Conservation (phyloP, 139 green algal species). For the Chlorella sp. region DNA sequence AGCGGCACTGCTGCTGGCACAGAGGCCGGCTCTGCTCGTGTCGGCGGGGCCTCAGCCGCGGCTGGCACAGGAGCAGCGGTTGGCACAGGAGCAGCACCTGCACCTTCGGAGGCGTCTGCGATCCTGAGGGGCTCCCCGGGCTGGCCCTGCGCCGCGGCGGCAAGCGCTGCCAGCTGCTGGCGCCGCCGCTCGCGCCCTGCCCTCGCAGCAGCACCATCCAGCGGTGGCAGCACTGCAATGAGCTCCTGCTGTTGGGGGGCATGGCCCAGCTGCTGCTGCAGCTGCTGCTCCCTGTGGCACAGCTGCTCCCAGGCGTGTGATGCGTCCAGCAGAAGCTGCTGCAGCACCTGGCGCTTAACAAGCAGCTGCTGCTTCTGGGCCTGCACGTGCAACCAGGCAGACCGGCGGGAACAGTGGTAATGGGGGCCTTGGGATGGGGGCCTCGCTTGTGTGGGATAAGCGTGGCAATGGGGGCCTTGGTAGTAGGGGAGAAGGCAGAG, state of each 20-base stretch:
- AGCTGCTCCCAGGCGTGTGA: not conserved
- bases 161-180: not conserved
- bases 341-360: slow-evolving; percentile 6
- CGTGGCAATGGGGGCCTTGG: too few species aligned
- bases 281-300: not conserved
- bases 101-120: not conserved
- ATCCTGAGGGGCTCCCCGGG: too few species aligned
- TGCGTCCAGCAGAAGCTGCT: not conserved
- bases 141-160: not conserved
- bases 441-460: too few species aligned
- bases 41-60: too few species aligned
- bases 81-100: not conserved
- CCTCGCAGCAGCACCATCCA: not conserved
- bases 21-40: too few species aligned
- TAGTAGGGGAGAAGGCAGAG: not conserved
- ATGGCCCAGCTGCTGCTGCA: not conserved
- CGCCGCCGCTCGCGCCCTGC: not conserved
- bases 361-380: not conserved
- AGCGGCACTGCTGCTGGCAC: too few species aligned
- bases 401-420: not conserved
- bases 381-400: not conserved
- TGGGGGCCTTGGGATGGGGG: too few species aligned
- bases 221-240: not conserved
- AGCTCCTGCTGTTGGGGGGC: not conserved
- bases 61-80: too few species aligned